phyloP scores from a whole-genome alignment of 495 filamentous ascomycete species.

The Alectoria sarmentosa region DNA sequence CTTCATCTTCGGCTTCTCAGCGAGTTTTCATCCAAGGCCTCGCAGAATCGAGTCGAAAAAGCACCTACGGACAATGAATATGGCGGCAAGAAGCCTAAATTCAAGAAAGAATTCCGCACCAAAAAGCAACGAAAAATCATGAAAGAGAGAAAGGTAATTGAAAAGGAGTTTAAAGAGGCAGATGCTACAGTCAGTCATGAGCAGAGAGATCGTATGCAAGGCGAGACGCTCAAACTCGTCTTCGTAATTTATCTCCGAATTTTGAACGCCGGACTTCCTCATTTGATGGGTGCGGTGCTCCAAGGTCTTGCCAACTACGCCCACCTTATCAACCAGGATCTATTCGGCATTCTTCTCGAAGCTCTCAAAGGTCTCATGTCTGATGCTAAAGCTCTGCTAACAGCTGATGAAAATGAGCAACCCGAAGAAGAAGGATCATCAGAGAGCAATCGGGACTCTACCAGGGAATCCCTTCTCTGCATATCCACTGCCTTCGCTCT shows the following conservation, averaged over 20 bases:
- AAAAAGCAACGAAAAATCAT: constrained; percentile 67
- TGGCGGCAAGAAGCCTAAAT: constrained; percentile 57
- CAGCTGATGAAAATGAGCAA: constrained; percentile 40
- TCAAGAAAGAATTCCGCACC: constrained; percentile 67
- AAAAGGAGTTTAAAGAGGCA: constrained; percentile 90
- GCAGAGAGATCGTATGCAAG: constrained; percentile 84
- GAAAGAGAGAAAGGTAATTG: constrained; percentile 76
- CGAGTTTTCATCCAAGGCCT: constrained; percentile 79
- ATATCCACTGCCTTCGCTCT: constrained; percentile 93
- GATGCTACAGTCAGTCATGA: constrained; percentile 87
- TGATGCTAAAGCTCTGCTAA: constrained; percentile 44
- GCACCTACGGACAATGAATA: constrained; percentile 29
- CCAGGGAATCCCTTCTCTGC: constrained; percentile 85
- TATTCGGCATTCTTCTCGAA: constrained; percentile 94
- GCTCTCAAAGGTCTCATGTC: constrained; percentile 85
- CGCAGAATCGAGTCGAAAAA: constrained; percentile 62
- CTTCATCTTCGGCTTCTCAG: constrained; percentile 80
- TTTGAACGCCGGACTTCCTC: constrained; percentile 64
- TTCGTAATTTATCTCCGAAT: constrained; percentile 94
- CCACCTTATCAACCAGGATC: constrained; percentile 95
- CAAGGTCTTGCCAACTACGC: constrained; percentile 89
- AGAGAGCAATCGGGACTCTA: constrained; percentile 51
- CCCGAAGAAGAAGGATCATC: constrained; percentile 32
- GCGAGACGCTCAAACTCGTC: constrained; percentile 90
- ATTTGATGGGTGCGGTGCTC: constrained; percentile 87